Evolutionary conservation across 768 basidiomycete genomes (phyloP).

Genomic region (Lyophyllum atratum): DNA sequence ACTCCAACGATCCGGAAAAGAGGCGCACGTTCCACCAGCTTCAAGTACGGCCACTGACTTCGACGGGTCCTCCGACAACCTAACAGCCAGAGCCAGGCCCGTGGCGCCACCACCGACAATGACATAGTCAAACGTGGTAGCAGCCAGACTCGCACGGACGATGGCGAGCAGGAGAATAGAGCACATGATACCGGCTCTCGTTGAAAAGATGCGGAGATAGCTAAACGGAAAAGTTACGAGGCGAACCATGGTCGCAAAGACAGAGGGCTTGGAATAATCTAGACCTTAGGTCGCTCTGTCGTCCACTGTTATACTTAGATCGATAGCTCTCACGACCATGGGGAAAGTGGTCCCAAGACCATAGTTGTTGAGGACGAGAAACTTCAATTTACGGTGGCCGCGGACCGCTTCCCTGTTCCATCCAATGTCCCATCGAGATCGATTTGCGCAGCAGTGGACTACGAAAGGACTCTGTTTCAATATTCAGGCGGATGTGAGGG

Average conservation of each 20-base stretch:
- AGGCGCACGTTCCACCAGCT: neutral
- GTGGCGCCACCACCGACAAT: constrained; percentile 5
- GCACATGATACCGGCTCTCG: neutral
- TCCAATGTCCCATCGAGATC: neutral
- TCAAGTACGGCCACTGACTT: neutral
- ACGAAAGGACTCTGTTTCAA: too few species aligned
- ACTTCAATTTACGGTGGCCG: neutral
- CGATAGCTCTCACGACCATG: neutral
- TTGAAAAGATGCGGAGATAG: neutral
- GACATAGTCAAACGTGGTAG: neutral
- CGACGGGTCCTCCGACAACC: neutral
- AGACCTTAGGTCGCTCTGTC: neutral
- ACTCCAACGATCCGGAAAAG: neutral
- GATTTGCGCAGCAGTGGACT: too few species aligned
- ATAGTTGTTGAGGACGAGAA: neutral
- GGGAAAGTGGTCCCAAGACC: neutral
- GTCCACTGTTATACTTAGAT: neutral
- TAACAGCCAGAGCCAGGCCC: neutral
- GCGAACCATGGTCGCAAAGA: too few species aligned
- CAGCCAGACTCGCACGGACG: neutral
- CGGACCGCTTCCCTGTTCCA: neutral
- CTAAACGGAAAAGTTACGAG: too few species aligned
- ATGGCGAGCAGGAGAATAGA: neutral
- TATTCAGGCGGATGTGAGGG: too few species aligned
- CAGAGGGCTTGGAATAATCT: neutral